Evolutionary conservation across 495 filamentous ascomycete genomes (phyloP).

Genomic region (Hypoxylon crocopeplum): DNA sequence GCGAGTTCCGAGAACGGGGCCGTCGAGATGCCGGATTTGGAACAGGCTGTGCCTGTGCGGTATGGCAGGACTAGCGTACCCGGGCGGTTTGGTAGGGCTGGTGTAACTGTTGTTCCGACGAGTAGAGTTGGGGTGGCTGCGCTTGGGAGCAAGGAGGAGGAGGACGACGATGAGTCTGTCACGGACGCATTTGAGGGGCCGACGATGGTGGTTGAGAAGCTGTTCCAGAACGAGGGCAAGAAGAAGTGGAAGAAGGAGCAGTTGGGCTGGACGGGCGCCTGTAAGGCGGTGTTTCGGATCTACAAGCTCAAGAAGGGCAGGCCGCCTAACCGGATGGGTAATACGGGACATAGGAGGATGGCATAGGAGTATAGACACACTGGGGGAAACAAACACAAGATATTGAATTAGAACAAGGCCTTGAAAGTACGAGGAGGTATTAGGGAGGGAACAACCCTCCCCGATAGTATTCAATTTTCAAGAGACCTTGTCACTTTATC

Average conservation of each 20-base stretch:
- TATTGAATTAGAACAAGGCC: background rate
- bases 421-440: background rate
- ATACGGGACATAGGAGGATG: conserved; percentile 14
- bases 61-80: conserved; percentile 4
- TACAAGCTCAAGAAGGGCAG: conserved; percentile 38
- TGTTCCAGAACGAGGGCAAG: conserved; percentile 31
- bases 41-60: background rate
- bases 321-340: conserved; percentile 20
- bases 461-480: conserved; percentile 3
- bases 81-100: too few species aligned
- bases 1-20: conserved; percentile 1
- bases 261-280: conserved; percentile 51
- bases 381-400: too few species aligned
- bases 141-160: conserved; percentile 19
- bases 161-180: conserved; percentile 1
- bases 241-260: conserved; percentile 49
- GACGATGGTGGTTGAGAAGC: conserved; percentile 45
- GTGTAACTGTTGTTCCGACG: background rate
- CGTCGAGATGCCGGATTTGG: conserved; percentile 1
- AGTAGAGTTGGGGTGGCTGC: background rate
- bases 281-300: conserved; percentile 29
- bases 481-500: background rate
- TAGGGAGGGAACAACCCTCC: background rate
- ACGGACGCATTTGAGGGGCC: conserved; percentile 29
- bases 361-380: background rate